phyloP scores from a whole-genome alignment of 257 asterid species.

The Voacanga thouarsii region DNA sequence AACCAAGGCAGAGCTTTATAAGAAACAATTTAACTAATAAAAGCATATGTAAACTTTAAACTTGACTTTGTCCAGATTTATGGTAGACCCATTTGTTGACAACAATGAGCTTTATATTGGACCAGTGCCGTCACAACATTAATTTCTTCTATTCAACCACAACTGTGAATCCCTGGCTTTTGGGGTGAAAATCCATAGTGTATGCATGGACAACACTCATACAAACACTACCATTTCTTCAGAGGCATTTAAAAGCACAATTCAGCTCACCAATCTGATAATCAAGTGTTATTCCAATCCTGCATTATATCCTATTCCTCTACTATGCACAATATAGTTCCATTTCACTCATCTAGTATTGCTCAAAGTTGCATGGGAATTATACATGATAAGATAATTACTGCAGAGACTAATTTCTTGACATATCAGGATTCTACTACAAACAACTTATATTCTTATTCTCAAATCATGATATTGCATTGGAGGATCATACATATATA shows the following conservation, averaged over 20 bases:
- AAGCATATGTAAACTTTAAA: neutral
- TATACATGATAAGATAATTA: neutral
- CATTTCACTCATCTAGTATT: neutral
- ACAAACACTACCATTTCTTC: neutral
- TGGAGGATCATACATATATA: neutral
- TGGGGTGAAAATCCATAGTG: neutral
- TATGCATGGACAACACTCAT: neutral
- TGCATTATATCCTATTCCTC: neutral
- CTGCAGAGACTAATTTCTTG: neutral
- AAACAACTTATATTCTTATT: neutral
- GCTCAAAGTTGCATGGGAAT: neutral
- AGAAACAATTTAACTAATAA: neutral
- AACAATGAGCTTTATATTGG: too few species aligned
- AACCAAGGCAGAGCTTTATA: neutral
- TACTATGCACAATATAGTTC: neutral
- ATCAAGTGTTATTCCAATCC: neutral
- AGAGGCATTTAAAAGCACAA: neutral
- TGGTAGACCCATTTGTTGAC: too few species aligned
- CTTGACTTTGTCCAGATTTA: too few species aligned
- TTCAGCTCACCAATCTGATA: neutral
- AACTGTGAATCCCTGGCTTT: neutral
- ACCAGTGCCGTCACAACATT: too few species aligned
- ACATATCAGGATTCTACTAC: neutral
- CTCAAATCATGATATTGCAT: neutral
- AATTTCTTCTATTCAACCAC: too few species aligned